Conservation (phyloP, 306 rosid species). For the Inga oerstediana region DNA sequence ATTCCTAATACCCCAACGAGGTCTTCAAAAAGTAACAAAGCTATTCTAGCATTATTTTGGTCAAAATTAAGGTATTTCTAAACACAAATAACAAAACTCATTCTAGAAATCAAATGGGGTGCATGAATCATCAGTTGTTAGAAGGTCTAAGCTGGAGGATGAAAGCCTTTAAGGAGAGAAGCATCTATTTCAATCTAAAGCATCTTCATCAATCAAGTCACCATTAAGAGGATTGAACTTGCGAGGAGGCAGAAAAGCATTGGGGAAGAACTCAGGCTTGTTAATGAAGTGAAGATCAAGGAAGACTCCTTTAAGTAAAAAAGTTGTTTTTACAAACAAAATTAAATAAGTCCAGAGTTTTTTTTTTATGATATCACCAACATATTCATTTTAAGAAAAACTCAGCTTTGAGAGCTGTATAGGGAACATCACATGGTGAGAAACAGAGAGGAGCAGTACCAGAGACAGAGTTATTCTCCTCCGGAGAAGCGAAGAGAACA, state of each 20-base stretch:
- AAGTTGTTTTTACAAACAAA: too few species aligned
- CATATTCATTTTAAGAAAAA: too few species aligned
- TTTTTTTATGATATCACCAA: too few species aligned
- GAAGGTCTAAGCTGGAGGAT: too few species aligned
- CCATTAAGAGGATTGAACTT: constrained; percentile 52
- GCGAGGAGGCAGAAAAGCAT: constrained; percentile 46
- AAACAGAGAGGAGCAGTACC: neutral
- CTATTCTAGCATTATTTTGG: neutral
- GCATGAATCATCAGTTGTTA: too few species aligned
- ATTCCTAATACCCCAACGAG: neutral
- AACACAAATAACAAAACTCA: too few species aligned
- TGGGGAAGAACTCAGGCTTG: constrained; percentile 34
- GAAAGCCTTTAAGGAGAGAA: too few species aligned
- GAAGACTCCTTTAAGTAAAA: constrained; percentile 45
- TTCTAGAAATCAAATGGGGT: too few species aligned
- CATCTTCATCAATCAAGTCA: constrained; percentile 43
- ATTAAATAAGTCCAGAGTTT: too few species aligned
- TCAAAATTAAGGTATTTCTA: neutral
- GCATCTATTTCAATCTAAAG: constrained; percentile 18
- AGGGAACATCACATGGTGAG: neutral
- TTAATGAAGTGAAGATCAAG: constrained; percentile 50
- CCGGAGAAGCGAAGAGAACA: constrained; percentile 78
- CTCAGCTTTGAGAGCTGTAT: too few species aligned
- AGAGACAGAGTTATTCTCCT: constrained; percentile 63
- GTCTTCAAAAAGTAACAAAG: neutral